These are phyloP conservation scores for Colletotrichum camelliae DNA, from an alignment of 2,329 filamentous ascomycete genomes.

Conservation along the genomic window DNA sequence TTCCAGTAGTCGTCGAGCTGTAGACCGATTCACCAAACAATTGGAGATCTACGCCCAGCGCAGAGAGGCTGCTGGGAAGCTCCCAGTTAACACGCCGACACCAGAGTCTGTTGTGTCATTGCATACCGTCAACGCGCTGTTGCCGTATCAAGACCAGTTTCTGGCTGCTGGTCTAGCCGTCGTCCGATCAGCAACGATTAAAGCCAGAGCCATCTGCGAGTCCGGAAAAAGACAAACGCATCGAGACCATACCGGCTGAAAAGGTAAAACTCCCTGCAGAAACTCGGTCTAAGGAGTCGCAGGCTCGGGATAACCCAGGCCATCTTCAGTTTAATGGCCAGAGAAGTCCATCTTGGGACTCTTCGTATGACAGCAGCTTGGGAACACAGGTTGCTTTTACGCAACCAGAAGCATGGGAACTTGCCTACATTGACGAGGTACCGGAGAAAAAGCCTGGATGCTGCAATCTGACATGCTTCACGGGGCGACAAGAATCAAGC, in stretches of 20 bases:
- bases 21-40: slow-evolving; percentile 35
- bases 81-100: slow-evolving; percentile 44
- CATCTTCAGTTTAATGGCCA: slow-evolving; percentile 19
- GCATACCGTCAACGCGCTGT: slow-evolving; percentile 56
- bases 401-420: slow-evolving; percentile 33
- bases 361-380: slow-evolving; percentile 23
- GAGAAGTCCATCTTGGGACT: slow-evolving; percentile 4
- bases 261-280: slow-evolving; percentile 1
- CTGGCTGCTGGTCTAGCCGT: slow-evolving; percentile 59
- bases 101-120: slow-evolving; percentile 47
- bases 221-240: not conserved
- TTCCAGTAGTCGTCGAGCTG: slow-evolving; percentile 46
- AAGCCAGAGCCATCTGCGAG: slow-evolving; percentile 15
- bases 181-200: slow-evolving; percentile 51
- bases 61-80: slow-evolving; percentile 40
- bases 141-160: slow-evolving; percentile 61
- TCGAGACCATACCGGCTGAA: not conserved
- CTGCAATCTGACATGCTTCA: slow-evolving; percentile 6
- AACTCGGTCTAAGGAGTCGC: not conserved
- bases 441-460: slow-evolving; percentile 24
- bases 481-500: not conserved
- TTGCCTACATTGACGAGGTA: slow-evolving; percentile 36
- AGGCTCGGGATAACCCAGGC: not conserved
- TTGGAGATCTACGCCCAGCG: slow-evolving; percentile 29
- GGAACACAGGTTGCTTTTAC: slow-evolving; percentile 38